Conservation (phyloP, 2,329 filamentous ascomycete genomes). For the Clarireedia homoeocarpa region DNA sequence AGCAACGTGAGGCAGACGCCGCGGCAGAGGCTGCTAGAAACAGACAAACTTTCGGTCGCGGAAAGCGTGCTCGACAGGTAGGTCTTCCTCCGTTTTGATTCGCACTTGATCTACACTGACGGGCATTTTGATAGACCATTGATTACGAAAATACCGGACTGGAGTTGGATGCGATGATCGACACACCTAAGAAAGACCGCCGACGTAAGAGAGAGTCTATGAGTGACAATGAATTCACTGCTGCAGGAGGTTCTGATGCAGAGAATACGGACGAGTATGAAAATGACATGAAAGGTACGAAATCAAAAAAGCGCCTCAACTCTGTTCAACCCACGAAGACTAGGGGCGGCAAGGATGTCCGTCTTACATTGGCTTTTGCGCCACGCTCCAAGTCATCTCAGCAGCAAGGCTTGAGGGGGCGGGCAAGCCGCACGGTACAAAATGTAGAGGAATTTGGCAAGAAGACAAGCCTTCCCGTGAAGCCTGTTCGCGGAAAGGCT, state of each 20-base stretch:
- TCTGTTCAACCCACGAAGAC: neutral
- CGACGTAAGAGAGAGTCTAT: slow-evolving; percentile 10
- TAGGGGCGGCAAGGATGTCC: neutral
- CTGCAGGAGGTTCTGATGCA: slow-evolving; percentile 24
- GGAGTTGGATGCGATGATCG: slow-evolving; percentile 14
- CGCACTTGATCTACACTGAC: neutral
- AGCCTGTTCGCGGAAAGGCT: neutral
- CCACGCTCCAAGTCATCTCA: neutral
- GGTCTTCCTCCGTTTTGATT: slow-evolving; percentile 8
- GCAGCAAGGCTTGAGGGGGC: neutral
- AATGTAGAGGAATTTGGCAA: neutral
- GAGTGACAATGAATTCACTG: slow-evolving; percentile 29
- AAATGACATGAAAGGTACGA: slow-evolving; percentile 7
- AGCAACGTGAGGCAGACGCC: slow-evolving; percentile 72
- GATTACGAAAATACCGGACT: slow-evolving; percentile 16
- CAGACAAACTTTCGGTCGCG: slow-evolving; percentile 73
- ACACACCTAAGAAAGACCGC: slow-evolving; percentile 10
- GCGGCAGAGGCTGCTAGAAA: slow-evolving; percentile 61
- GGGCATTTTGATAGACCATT: slow-evolving; percentile 8
- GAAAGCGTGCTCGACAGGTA: slow-evolving; percentile 49
- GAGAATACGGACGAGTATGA: slow-evolving; percentile 14
- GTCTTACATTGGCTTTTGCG: neutral
- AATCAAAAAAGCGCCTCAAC: neutral
- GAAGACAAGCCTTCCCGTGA: neutral
- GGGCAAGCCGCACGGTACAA: neutral